Evolutionary conservation across 148 eudicot species (phyloP).

Genomic region (Cornus florida): DNA sequence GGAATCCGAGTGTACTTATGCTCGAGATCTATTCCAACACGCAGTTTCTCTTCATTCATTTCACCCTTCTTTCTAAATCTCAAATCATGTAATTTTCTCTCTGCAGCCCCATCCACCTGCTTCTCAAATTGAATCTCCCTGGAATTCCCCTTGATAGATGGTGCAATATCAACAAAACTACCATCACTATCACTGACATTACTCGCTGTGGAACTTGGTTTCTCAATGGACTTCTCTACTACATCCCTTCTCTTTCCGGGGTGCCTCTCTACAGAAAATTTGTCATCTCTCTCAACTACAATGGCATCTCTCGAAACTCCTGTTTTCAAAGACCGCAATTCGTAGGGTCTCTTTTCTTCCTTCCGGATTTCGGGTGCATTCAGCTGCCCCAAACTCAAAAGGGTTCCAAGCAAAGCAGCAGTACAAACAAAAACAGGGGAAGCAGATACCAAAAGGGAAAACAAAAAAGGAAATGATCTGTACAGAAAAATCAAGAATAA

Average conservation of each 20-base stretch:
- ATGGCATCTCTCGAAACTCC: conserved; percentile 12
- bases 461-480: conserved; percentile 46
- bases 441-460: conserved; percentile 53
- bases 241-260: conserved; percentile 28
- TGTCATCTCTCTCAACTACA: conserved; percentile 31
- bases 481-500: conserved; percentile 35
- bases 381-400: conserved; percentile 49
- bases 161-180: neutral
- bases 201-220: conserved; percentile 4
- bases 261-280: conserved; percentile 24
- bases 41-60: conserved; percentile 8
- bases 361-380: conserved; percentile 28
- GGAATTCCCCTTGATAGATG: conserved; percentile 1
- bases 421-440: conserved; percentile 60
- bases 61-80: conserved; percentile 7
- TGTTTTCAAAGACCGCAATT: conserved; percentile 18
- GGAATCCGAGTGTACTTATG: conserved; percentile 8
- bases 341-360: conserved; percentile 16
- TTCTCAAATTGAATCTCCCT: conserved; percentile 22
- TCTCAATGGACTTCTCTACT: conserved; percentile 32
- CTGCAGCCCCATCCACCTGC: conserved; percentile 10
- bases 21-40: conserved; percentile 15
- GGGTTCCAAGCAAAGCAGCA: conserved; percentile 43
- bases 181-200: conserved; percentile 4
- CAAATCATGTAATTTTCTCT: neutral